Base-by-base conservation (phyloP, 805 yeast genomes). In the Candida nonsorbophila region DNA sequence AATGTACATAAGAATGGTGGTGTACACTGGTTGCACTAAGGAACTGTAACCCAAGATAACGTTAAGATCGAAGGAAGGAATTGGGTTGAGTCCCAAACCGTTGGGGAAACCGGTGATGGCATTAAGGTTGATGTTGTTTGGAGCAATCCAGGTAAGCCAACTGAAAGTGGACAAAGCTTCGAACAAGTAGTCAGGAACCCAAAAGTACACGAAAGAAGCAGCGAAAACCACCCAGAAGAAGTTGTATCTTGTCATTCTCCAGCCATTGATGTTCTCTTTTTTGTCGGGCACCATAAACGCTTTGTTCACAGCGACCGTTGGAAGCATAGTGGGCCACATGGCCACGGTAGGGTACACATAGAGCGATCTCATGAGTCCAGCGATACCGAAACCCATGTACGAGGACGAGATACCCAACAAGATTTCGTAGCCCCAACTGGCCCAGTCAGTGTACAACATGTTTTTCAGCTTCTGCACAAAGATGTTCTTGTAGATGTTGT, bases 241-340 rank as follows among this genome's bases (percentile, higher is more conserved):
- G 11, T 25, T 22, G 29, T 49, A 55, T 19, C 51, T 40, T 6
- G 57, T 42, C 14, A 53, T 47, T 9, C 42, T 45, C 60, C 62
- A 55, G 9, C 62, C 60, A 36, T 53, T 43, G 22, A 54, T 51
- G 19, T 18, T 47, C 28, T 49, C 57, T 29, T 42, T 50, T 27
- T 43, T 44, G 27, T 52, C 59, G 3, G 43, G 40, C 9, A 34
- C 34, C 28, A 45, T 25, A 25, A 54, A 45, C 4, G 57, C 56
- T 23, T 42, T 39, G 31, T 51, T 52, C 22, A 53, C 36, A 9
- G 60, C 62, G 10, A 52, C 32, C 3, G 51, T 46, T 4, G 60
- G 60, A 31, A 55, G 38, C 7, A 47, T 29, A 2, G 52, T 44
- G 20, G 77, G 79, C 82, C 60, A 54, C 9, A 53, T 28, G 3